These are phyloP conservation scores for Calonectria ilicicola DNA, from an alignment of 2,329 filamentous ascomycete genomes.

Conservation along the genomic window DNA sequence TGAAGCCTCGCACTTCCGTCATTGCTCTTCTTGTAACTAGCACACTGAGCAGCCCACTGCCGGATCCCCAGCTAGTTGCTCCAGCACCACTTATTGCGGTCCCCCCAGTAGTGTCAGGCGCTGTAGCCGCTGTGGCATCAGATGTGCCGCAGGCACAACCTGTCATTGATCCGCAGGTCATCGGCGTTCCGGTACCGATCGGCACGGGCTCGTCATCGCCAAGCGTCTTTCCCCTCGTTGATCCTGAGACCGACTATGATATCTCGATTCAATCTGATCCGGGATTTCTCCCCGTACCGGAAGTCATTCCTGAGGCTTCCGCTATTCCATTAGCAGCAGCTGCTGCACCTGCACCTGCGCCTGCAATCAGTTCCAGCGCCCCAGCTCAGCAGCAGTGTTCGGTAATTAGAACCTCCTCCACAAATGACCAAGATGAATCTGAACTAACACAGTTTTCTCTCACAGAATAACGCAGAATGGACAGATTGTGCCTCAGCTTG, in stretches of 20 bases:
- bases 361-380: background rate
- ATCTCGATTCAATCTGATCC: background rate
- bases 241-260: background rate
- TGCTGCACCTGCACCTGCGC: background rate
- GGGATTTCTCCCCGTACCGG: background rate
- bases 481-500: background rate
- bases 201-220: background rate
- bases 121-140: background rate
- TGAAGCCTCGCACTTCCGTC: background rate
- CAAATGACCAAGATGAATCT: background rate
- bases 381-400: background rate
- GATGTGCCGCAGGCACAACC: background rate
- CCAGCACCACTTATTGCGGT: background rate
- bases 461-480: background rate
- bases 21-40: background rate
- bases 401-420: background rate
- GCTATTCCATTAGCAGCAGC: background rate
- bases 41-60: background rate
- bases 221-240: background rate
- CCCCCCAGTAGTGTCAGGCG: background rate
- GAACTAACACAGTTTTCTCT: background rate
- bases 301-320: background rate
- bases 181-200: background rate
- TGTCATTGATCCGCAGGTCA: background rate
- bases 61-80: background rate